phyloP scores from a whole-genome alignment of 2,329 filamentous ascomycete genomes.

The Fusarium pininemorale region DNA sequence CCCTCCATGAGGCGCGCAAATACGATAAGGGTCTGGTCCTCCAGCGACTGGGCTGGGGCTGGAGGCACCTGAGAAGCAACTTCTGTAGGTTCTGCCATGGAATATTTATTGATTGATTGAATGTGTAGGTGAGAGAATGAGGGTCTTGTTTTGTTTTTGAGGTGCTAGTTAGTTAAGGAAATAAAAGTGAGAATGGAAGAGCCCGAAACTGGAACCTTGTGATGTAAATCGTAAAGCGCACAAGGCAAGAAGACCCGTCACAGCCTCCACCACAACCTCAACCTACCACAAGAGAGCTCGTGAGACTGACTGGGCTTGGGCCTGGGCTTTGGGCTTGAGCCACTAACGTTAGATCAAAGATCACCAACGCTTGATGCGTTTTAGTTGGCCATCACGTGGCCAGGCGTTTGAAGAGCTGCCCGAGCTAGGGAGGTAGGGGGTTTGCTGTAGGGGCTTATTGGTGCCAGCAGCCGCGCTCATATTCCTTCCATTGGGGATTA shows the following conservation, averaged over 20 bases:
- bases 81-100: slow-evolving; percentile 47
- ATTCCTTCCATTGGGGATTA: slow-evolving; percentile 8
- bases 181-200: neutral
- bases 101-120: neutral
- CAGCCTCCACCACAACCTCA: slow-evolving; percentile 18
- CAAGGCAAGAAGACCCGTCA: slow-evolving; percentile 30
- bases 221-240: slow-evolving; percentile 37
- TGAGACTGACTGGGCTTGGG: slow-evolving; percentile 7
- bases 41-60: slow-evolving; percentile 51
- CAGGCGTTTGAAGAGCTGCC: slow-evolving; percentile 29
- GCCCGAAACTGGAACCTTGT: slow-evolving; percentile 27
- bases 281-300: slow-evolving; percentile 24
- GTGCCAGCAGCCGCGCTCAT: slow-evolving; percentile 25
- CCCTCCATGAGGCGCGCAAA: slow-evolving; percentile 92
- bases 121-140: neutral
- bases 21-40: slow-evolving; percentile 77
- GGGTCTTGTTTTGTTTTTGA: neutral
- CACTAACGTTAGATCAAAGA: slow-evolving; percentile 11
- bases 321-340: slow-evolving; percentile 1
- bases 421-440: neutral
- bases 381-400: slow-evolving; percentile 30
- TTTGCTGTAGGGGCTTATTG: slow-evolving; percentile 10
- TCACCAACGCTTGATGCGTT: slow-evolving; percentile 7
- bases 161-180: neutral
- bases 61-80: slow-evolving; percentile 46